Evolutionary conservation across 169 alveolate genomes (phyloP), one percentile per base, ranked within the genome.

Genomic region (Amoebophrya sp.): DNA sequence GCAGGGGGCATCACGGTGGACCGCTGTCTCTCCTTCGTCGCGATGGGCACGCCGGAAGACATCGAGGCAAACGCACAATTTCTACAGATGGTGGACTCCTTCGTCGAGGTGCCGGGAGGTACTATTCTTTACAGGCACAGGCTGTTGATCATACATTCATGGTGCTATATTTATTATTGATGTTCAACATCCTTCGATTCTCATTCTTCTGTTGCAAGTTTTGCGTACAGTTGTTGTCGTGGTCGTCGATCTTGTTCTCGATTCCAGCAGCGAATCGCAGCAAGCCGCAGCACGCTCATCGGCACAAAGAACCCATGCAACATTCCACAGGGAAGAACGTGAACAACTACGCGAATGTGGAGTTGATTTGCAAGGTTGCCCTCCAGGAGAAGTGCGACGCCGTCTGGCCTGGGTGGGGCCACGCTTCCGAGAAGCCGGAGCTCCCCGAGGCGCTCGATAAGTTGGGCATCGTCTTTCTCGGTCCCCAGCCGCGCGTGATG

Each of bases 371-470:
- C 93, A 90, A 94, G 16, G 90, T 94, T 38, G 96, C 96, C 2
- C 93, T 93, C 69, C 94, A 95, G 87, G 93, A 94, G 88, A 95
- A 96, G 39, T 95, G 96, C 40, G 96, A 96, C 88, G 97, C 97
- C 13, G 97, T 96, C 38, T 96, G 97, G 95, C 98, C 98, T 31
- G 98, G 98, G 29, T 96, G 97, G 95, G 98, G 98, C 42, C 97
- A 95, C 93, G 90, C 96, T 20, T 95, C 97, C 4, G 98, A 96
- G 50, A 96, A 96, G 93, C 94, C 95, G 0, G 91, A 92, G 69
- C 93, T 96, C 41, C 93, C 95, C 93, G 91, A 93, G 90, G 94
- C 95, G 89, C 90, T 95, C 45, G 94, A 94, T 88, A 93, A 69
- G 38, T 92, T 88, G 94, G 92, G 92, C 34, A 95, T 96, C 26